A percentile compares a stretch with the other conserved stretches of the same genome.
phyloP scores from a whole-genome alignment of 495 filamentous ascomycete species.

The Astrocystis sublimbata region DNA sequence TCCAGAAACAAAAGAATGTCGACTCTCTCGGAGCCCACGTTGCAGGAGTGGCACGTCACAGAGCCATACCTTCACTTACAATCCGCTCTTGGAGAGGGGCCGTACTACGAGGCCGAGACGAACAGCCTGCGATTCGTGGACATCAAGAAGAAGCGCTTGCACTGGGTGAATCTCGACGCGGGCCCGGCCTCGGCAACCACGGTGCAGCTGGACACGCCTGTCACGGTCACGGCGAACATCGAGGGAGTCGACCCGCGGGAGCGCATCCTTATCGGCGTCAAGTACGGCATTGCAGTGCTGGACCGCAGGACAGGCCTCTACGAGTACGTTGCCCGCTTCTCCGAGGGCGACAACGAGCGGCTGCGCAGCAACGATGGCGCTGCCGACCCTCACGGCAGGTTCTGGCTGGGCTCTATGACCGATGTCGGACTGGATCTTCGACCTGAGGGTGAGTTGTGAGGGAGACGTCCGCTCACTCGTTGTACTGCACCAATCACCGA shows the following conservation, averaged over 20 bases:
- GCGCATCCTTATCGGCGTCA: constrained; percentile 75
- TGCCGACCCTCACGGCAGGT: constrained; percentile 76
- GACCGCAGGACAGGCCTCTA: constrained; percentile 59
- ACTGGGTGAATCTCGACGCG: constrained; percentile 67
- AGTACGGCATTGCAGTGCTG: constrained; percentile 75
- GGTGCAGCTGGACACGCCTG: constrained; percentile 65
- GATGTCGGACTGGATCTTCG: constrained; percentile 59
- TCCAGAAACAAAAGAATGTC: not conserved
- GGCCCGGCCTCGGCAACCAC: constrained; percentile 58
- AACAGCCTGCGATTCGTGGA: constrained; percentile 85
- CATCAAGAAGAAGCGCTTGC: constrained; percentile 77
- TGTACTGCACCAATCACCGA: not conserved
- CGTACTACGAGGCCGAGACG: constrained; percentile 69
- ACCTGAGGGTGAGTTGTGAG: constrained; percentile 46
- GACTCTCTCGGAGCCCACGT: constrained; percentile 6
- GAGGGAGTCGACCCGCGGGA: constrained; percentile 62
- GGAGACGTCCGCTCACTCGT: too few species aligned
- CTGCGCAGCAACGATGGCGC: constrained; percentile 78
- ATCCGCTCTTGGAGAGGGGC: constrained; percentile 79
- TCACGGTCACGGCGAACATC: constrained; percentile 83
- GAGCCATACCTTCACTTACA: constrained; percentile 75
- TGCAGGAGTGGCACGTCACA: constrained; percentile 47
- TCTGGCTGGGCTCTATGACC: constrained; percentile 91
- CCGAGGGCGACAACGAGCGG: constrained; percentile 47
- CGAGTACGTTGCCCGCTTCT: constrained; percentile 45